phyloP scores from a whole-genome alignment of 1,284 basidiomycete genomes.

The Cerrena zonata region DNA sequence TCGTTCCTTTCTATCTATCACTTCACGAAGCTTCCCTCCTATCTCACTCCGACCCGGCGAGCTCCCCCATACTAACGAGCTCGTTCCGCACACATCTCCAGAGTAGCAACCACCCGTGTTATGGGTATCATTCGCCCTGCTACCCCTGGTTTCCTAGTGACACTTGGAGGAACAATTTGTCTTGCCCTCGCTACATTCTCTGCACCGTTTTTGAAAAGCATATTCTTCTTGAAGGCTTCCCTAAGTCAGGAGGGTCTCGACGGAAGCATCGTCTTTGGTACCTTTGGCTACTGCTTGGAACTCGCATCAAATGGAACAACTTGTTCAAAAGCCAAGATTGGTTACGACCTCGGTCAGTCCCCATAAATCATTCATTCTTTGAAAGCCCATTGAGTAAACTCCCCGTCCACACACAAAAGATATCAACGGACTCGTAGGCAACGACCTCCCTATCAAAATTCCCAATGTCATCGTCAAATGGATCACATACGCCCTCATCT shows the following conservation, averaged over 20 bases:
- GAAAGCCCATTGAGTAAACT: background rate
- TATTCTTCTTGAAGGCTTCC: conserved; percentile 78
- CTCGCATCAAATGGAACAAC: conserved; percentile 44
- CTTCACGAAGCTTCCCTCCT: too few species aligned
- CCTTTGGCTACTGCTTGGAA: conserved; percentile 76
- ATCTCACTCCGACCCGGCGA: too few species aligned
- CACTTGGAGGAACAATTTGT: conserved; percentile 65
- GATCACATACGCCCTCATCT: conserved; percentile 82
- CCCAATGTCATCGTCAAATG: conserved; percentile 79
- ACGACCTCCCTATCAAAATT: conserved; percentile 60
- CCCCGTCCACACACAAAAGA: conserved; percentile 41
- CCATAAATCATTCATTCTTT: background rate
- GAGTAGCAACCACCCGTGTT: background rate
- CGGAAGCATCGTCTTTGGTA: conserved; percentile 75
- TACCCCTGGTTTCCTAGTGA: conserved; percentile 80
- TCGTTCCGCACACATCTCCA: background rate
- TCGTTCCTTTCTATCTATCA: too few species aligned
- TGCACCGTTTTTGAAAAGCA: conserved; percentile 76
- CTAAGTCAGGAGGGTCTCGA: conserved; percentile 43
- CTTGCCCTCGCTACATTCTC: conserved; percentile 82
- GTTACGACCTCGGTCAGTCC: conserved; percentile 75
- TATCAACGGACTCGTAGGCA: conserved; percentile 71
- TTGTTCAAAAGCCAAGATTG: conserved; percentile 74
- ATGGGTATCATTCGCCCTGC: conserved; percentile 69
- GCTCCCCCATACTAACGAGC: too few species aligned